Evolutionary conservation across 2,329 filamentous ascomycete species (phyloP).

Genomic region (Trichoderma koningii): DNA sequence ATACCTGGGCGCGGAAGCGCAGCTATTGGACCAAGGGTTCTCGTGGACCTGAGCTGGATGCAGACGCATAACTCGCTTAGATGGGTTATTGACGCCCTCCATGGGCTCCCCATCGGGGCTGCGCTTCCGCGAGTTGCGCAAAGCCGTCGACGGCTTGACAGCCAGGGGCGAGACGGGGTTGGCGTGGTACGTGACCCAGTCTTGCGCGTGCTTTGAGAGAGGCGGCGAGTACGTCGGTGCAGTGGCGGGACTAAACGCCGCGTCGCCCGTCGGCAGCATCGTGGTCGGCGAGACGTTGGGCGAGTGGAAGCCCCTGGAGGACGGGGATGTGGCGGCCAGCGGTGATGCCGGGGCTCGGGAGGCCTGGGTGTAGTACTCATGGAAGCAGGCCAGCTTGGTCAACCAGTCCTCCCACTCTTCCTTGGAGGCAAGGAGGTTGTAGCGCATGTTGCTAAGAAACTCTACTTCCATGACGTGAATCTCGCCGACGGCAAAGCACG

Average conservation of each 20-base stretch:
- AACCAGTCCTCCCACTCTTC: slow-evolving; percentile 89
- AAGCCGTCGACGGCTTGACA: slow-evolving; percentile 48
- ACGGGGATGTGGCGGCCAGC: slow-evolving; percentile 38
- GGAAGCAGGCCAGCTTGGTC: slow-evolving; percentile 76
- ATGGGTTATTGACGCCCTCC: slow-evolving; percentile 49
- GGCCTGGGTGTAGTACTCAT: slow-evolving; percentile 77
- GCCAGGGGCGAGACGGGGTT: slow-evolving; percentile 52
- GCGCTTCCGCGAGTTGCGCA: slow-evolving; percentile 50
- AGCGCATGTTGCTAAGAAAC: slow-evolving; percentile 97
- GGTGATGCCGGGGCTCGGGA: slow-evolving; percentile 49
- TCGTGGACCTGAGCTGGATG: slow-evolving; percentile 31
- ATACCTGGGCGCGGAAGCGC: slow-evolving; percentile 49
- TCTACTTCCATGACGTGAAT: slow-evolving; percentile 99
- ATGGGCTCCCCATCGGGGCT: slow-evolving; percentile 52
- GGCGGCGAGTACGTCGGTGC: slow-evolving; percentile 47
- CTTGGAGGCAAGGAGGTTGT: slow-evolving; percentile 84
- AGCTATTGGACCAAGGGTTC: slow-evolving; percentile 31
- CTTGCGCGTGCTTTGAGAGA: slow-evolving; percentile 41
- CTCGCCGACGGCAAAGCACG: slow-evolving; percentile 87
- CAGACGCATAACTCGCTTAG: slow-evolving; percentile 50
- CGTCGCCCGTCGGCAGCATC: slow-evolving; percentile 36
- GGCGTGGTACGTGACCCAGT: slow-evolving; percentile 45
- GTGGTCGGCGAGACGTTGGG: slow-evolving; percentile 55
- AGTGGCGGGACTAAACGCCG: slow-evolving; percentile 39
- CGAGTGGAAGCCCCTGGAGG: slow-evolving; percentile 44